Percentiles rank a stretch among this genome's conserved stretches.
phyloP scores from a whole-genome alignment of 192 early-diverging fungal genomes.

The Geosiphon pyriformis region DNA sequence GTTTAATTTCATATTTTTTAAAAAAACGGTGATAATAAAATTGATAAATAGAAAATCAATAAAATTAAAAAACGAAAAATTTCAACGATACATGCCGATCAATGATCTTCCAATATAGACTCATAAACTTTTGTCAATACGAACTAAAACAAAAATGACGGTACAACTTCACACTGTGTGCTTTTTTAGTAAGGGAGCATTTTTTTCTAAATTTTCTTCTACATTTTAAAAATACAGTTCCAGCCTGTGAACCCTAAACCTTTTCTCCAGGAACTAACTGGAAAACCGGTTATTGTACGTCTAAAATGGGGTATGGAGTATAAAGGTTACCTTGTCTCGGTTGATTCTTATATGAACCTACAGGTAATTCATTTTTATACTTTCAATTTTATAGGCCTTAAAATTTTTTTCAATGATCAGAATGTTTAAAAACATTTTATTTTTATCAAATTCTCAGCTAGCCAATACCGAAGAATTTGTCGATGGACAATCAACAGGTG shows the following conservation, averaged over 20 bases:
- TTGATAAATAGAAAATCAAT: too few species aligned
- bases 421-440: not conserved
- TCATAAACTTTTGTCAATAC: too few species aligned
- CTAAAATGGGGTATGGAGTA: conserved; percentile 99
- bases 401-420: not conserved
- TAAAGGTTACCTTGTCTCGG: conserved; percentile 82
- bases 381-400: too few species aligned
- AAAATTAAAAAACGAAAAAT: too few species aligned
- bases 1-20: too few species aligned
- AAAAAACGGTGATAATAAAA: too few species aligned
- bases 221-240: conserved; percentile 48
- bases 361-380: conserved; percentile 57
- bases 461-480: conserved; percentile 93
- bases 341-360: conserved; percentile 98
- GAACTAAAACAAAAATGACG: too few species aligned
- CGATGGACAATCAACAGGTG: conserved; percentile 83
- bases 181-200: too few species aligned
- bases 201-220: too few species aligned
- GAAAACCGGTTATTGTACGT: conserved; percentile 86
- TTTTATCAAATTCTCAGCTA: conserved; percentile 52
- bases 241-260: conserved; percentile 96
- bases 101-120: too few species aligned
- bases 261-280: conserved; percentile 87
- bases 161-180: too few species aligned
- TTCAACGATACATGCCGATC: too few species aligned